Evolutionary conservation across 139 green algal genomes (phyloP), one percentile per base, ranked within the genome.

Genomic region (Chlorella sp.): DNA sequence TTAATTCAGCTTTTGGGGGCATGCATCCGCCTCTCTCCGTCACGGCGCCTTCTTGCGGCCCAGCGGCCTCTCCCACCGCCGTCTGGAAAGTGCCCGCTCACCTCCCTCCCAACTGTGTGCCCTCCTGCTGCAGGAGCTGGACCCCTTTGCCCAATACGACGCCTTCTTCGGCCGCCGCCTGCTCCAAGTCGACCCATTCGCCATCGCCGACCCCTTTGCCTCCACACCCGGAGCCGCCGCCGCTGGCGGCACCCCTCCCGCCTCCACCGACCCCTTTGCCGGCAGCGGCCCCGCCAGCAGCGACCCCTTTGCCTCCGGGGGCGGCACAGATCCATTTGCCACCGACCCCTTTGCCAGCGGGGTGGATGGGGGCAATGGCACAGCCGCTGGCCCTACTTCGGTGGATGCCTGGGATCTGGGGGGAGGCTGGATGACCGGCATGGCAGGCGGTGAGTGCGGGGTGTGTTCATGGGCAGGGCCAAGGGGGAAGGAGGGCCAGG

Each of bases 381-480:
- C 4, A 1, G 16, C 40, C 19, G 18, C 42, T 9, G 42, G 48
- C 14, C 40, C 80, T 21, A 18, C 53, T 3, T 68, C 61, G 18
- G 81, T 88, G 22, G 60, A 26, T 9, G 28, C 68, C 57, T 90
- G 83, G 85, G 95, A 94, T 81, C 86, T 94, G 37, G 93, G 81
- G 15, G 92, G 91, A 34, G 95, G 92, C 48, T 97, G 81, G 81
- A 80, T 95, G n/a, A 91, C 37, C 40, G 94, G 92, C 48, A 92
- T 92, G 81, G 36, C 81, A 34, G 91, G 88, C 22, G 87, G 91
- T 93, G 77, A 5, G 48, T 75, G 80, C 9, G 1, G 40, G 64
- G 5, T 12, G 64, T 2, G 22, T 68, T 14, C 60, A 71, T 9
- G 64, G 48, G 48, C 48, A 9, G 48, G 48, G 48, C 48, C 48